Evolutionary conservation across 305 asterid species (phyloP).

Genomic region (Solanum hybrid): DNA sequence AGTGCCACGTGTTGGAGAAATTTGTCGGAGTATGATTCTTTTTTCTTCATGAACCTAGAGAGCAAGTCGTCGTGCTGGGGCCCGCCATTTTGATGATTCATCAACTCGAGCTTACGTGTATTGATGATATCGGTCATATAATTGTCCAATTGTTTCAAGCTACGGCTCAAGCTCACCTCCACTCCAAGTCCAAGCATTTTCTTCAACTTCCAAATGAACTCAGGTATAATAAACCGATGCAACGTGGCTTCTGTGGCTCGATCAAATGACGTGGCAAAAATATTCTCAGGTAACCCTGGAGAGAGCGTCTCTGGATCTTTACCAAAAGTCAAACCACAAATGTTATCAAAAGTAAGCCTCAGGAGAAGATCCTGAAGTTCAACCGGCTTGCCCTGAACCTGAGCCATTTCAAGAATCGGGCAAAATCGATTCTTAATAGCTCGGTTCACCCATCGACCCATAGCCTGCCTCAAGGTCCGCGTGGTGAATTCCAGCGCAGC

Average conservation of each 20-base stretch:
- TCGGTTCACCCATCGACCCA: conserved; percentile 60
- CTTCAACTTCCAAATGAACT: conserved; percentile 44
- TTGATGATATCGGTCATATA: conserved; percentile 44
- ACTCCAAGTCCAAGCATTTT: conserved; percentile 52
- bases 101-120: conserved; percentile 49
- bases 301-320: conserved; percentile 54
- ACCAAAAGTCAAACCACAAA: conserved; percentile 66
- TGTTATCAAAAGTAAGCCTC: conserved; percentile 59
- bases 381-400: conserved; percentile 23
- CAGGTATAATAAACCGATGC: conserved; percentile 49
- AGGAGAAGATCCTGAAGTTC: conserved; percentile 56
- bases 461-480: conserved; percentile 50
- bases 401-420: conserved; percentile 39
- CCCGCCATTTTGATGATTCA: conserved; percentile 26
- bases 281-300: conserved; percentile 33
- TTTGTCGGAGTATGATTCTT: conserved; percentile 32
- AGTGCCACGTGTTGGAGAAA: conserved; percentile 56
- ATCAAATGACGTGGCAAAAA: conserved; percentile 53
- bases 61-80: conserved; percentile 46
- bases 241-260: conserved; percentile 63
- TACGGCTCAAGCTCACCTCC: conserved; percentile 31
- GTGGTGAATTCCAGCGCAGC: conserved; percentile 62
- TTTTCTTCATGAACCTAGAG: conserved; percentile 55
- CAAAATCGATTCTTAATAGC: conserved; percentile 43
- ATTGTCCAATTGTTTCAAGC: conserved; percentile 42